Evolutionary conservation across 176 grass and related monocot genomes (phyloP).

Genomic region (Musa schizocarpa): DNA sequence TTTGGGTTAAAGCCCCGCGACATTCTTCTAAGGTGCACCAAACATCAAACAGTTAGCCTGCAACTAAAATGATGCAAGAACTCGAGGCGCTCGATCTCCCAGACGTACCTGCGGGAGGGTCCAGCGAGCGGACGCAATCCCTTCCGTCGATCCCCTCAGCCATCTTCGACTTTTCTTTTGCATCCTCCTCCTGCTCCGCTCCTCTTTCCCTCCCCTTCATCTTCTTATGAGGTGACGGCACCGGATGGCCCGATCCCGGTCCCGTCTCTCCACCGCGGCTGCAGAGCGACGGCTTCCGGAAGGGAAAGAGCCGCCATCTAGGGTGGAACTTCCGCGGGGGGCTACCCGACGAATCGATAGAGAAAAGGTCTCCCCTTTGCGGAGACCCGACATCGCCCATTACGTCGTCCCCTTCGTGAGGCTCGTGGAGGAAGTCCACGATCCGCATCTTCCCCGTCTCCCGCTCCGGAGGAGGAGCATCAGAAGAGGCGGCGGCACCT

Average conservation of each 20-base stretch:
- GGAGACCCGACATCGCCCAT: not conserved
- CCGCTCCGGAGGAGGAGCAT: not conserved
- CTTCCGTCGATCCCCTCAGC: not conserved
- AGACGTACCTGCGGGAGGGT: not conserved
- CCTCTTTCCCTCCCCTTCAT: not conserved
- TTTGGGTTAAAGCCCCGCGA: not conserved
- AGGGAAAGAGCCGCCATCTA: not conserved
- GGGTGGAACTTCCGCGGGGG: not conserved
- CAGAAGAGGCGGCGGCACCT: not conserved
- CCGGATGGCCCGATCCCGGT: not conserved
- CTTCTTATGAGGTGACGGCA: not conserved
- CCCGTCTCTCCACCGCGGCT: not conserved
- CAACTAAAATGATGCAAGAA: not conserved
- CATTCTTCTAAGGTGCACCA: not conserved
- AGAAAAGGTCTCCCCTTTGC: not conserved
- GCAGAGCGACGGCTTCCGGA: not conserved
- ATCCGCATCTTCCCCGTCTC: not conserved
- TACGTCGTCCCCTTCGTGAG: not conserved
- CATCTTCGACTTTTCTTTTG: not conserved
- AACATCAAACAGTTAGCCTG: not conserved
- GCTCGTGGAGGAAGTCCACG: not conserved
- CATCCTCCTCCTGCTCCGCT: not conserved
- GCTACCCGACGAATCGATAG: not conserved
- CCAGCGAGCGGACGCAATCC: not conserved
- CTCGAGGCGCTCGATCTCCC: not conserved